These are phyloP conservation scores for Colletotrichum shisoi DNA, from an alignment of 2,329 filamentous ascomycete species.

Conservation along the genomic window DNA sequence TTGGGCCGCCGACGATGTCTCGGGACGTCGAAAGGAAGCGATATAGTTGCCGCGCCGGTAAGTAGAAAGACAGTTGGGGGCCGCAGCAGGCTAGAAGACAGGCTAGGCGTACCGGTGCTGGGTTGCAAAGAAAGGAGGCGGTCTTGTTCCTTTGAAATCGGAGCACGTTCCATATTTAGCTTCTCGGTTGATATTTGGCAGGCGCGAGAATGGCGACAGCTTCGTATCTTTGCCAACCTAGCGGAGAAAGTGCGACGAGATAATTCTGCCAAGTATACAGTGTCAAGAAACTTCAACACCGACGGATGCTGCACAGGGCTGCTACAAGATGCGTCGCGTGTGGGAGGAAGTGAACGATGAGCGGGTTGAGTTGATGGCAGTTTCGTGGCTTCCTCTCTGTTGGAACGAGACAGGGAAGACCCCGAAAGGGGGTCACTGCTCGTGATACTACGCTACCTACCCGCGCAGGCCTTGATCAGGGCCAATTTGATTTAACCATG, in stretches of 20 bases:
- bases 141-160: neutral
- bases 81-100: neutral
- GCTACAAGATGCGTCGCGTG: conserved; percentile 7
- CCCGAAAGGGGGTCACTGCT: neutral
- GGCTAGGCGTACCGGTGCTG: neutral
- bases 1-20: conserved; percentile 3
- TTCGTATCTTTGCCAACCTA: conserved; percentile 20
- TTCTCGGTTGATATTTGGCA: neutral
- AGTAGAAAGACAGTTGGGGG: neutral
- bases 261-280: neutral
- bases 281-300: neutral
- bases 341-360: neutral
- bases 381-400: conserved; percentile 16
- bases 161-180: neutral
- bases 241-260: neutral
- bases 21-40: conserved; percentile 23
- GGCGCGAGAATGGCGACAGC: conserved; percentile 1
- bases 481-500: conserved; percentile 35
- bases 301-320: neutral
- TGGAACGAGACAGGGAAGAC: neutral
- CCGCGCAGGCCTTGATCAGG: neutral
- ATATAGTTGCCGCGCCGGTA: neutral
- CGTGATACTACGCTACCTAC: neutral
- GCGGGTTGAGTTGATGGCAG: neutral
- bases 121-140: neutral